These are phyloP conservation scores for Trichoderma koningii DNA, from an alignment of 2,329 filamentous ascomycete genomes.

Conservation along the genomic window DNA sequence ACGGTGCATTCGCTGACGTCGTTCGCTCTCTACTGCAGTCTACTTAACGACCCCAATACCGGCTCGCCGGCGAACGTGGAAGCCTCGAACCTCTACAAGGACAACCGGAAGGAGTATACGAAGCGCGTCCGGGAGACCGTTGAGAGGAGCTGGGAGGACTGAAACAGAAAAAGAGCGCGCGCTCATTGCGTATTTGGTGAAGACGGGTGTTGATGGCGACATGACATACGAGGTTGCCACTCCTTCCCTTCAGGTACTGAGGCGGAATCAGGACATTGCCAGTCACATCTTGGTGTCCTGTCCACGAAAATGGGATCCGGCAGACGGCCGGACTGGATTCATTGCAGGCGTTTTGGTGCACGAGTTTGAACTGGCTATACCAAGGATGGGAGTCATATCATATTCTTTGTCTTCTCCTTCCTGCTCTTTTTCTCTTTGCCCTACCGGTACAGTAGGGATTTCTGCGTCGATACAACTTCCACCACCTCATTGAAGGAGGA, in stretches of 20 bases:
- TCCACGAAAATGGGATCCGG: not conserved
- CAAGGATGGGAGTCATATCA: slow-evolving; percentile 30
- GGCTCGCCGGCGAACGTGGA: slow-evolving; percentile 97
- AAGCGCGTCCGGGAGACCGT: slow-evolving; percentile 96
- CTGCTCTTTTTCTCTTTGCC: not conserved
- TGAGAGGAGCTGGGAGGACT: slow-evolving; percentile 99
- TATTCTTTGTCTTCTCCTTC: slow-evolving; percentile 12
- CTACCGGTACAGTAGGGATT: slow-evolving; percentile 26
- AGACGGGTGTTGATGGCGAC: not conserved
- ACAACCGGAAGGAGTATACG: slow-evolving; percentile 93
- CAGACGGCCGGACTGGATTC: slow-evolving; percentile 7
- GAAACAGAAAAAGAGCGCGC: slow-evolving; percentile 31
- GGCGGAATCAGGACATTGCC: not conserved
- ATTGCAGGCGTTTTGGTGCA: slow-evolving; percentile 39
- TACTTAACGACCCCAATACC: slow-evolving; percentile 98
- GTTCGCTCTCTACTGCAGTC: slow-evolving; percentile 51
- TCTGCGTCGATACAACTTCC: slow-evolving; percentile 9
- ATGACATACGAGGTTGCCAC: not conserved
- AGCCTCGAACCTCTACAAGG: slow-evolving; percentile 96
- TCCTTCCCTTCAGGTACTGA: not conserved
- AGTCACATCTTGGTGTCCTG: not conserved
- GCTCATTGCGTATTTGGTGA: not conserved
- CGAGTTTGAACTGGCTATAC: slow-evolving; percentile 40
- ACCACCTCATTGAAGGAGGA: not conserved
- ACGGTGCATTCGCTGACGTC: not conserved